phyloP scores from a whole-genome alignment of 176 grass and related monocot species.

The Oryza rufipogon region DNA sequence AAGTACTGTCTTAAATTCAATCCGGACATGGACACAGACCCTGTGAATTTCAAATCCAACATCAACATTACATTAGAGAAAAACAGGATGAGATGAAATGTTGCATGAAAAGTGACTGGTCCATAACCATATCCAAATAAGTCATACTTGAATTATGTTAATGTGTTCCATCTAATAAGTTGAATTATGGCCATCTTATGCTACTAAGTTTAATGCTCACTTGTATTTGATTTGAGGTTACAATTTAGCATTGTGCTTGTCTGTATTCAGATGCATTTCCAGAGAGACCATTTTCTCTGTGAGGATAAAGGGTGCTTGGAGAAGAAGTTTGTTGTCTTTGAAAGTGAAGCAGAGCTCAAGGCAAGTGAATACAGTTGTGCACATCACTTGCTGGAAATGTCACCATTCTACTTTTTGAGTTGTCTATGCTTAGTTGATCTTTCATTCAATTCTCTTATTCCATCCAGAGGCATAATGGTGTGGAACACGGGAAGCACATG shows the following conservation, averaged over 20 bases:
- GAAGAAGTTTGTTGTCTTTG: slow-evolving; percentile 77
- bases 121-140: neutral
- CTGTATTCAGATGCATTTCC: slow-evolving; percentile 61
- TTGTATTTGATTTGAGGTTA: slow-evolving; percentile 5
- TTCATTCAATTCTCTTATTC: slow-evolving; percentile 8
- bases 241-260: slow-evolving; percentile 3
- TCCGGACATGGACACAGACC: neutral
- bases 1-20: slow-evolving; percentile 7
- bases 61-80: neutral
- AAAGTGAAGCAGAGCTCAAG: slow-evolving; percentile 76
- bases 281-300: slow-evolving; percentile 69
- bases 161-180: neutral
- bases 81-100: neutral
- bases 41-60: slow-evolving; percentile 8
- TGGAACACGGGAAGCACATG: slow-evolving; percentile 60
- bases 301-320: slow-evolving; percentile 62
- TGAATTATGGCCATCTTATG: slow-evolving; percentile 1
- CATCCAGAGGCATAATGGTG: slow-evolving; percentile 69
- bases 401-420: neutral
- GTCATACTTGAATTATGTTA: slow-evolving; percentile 18
- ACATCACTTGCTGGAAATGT: neutral
- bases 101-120: neutral
- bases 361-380: slow-evolving; percentile 37
- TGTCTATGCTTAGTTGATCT: slow-evolving; percentile 6
- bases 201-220: neutral